Evolutionary conservation across 805 yeast genomes (phyloP).

Genomic region (Debaryomyces castellii): DNA sequence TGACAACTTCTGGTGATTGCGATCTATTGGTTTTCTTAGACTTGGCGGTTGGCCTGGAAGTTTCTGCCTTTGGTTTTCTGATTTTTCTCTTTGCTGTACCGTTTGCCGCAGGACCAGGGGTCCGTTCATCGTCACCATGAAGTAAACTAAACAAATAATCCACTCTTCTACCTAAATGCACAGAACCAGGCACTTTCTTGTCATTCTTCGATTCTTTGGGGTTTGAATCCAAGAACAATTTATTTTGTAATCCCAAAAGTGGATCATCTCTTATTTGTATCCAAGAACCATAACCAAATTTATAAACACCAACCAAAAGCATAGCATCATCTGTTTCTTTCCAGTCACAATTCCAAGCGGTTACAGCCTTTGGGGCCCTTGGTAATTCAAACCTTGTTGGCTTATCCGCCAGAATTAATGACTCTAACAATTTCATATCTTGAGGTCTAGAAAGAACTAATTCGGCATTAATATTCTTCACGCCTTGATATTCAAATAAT

Average conservation of each 20-base stretch:
- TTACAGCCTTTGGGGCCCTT: slow-evolving; percentile 71
- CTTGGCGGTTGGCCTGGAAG: slow-evolving; percentile 15
- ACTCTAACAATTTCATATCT: slow-evolving; percentile 71
- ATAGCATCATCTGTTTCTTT: slow-evolving; percentile 76
- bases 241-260: slow-evolving; percentile 77
- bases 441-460: slow-evolving; percentile 75
- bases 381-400: slow-evolving; percentile 61
- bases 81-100: slow-evolving; percentile 16
- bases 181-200: slow-evolving; percentile 85
- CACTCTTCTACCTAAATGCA: slow-evolving; percentile 87
- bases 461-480: slow-evolving; percentile 89
- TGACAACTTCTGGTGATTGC: slow-evolving; percentile 19
- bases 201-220: slow-evolving; percentile 24
- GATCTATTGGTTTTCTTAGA: slow-evolving; percentile 14
- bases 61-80: slow-evolving; percentile 14
- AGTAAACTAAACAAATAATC: slow-evolving; percentile 79
- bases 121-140: slow-evolving; percentile 53
- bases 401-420: slow-evolving; percentile 51
- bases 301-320: slow-evolving; percentile 81
- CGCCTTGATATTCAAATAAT: slow-evolving; percentile 83
- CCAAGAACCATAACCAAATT: slow-evolving; percentile 98
- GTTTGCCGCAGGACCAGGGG: slow-evolving; percentile 5
- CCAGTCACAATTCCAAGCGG: slow-evolving; percentile 94
- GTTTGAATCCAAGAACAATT: slow-evolving; percentile 61
- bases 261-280: slow-evolving; percentile 93